phyloP scores from a whole-genome alignment of 129 eudicot species.

The Rutidosis leptorrhynchoides region DNA sequence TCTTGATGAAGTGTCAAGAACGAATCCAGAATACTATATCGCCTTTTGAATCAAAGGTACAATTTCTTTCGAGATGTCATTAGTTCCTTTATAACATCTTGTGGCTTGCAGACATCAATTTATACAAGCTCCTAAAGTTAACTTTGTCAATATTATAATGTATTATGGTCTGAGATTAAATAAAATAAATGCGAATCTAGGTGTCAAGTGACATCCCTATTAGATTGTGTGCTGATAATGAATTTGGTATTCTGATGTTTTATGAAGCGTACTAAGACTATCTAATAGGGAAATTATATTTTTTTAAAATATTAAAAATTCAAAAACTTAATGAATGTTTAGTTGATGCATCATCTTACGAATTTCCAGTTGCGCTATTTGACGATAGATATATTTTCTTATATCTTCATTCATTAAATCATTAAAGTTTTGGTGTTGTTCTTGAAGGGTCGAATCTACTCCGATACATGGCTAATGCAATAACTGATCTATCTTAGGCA shows the following conservation, averaged over 20 bases:
- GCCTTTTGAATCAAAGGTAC: constrained; percentile 83
- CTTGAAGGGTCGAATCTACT: constrained; percentile 82
- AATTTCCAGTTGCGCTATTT: constrained; percentile 3
- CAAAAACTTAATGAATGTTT: neutral
- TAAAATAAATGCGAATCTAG: too few species aligned
- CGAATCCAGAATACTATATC: constrained; percentile 76
- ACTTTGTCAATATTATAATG: too few species aligned
- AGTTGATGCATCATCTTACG: neutral
- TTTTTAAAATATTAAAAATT: too few species aligned
- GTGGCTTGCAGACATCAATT: too few species aligned
- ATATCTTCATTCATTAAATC: neutral
- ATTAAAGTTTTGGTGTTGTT: constrained; percentile 8
- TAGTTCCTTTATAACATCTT: too few species aligned
- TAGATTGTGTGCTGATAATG: too few species aligned
- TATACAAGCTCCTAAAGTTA: too few species aligned
- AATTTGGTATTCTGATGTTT: too few species aligned
- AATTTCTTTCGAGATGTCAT: constrained; percentile 7
- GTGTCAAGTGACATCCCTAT: too few species aligned
- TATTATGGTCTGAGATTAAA: too few species aligned
- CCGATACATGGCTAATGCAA: constrained; percentile 75
- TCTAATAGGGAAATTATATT: too few species aligned
- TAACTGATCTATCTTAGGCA: constrained; percentile 75
- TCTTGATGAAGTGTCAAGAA: constrained; percentile 88
- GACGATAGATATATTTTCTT: neutral
- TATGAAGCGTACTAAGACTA: too few species aligned